Percentiles rank a stretch among this genome's conserved stretches.
These are phyloP conservation scores for Elaeis guineensis DNA, from an alignment of 176 grass and related monocot genomes.

Conservation along the genomic window DNA sequence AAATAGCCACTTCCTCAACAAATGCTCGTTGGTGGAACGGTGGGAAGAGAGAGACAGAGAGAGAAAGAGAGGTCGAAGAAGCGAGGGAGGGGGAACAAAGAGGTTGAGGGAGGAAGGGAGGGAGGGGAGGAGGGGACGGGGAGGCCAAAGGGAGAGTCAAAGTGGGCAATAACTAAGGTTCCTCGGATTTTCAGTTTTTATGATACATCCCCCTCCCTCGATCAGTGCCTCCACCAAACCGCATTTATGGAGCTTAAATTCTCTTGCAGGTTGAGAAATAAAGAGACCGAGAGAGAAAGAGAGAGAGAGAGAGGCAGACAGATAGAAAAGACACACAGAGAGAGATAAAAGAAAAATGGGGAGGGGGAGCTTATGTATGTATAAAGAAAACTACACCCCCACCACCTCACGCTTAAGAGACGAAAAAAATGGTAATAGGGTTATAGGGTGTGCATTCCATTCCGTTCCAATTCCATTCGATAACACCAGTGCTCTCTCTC, in stretches of 20 bases:
- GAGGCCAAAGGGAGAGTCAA: too few relatives aligned
- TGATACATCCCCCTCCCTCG: not conserved
- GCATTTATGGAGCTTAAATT: constrained; percentile 8
- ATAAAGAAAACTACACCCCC: not conserved
- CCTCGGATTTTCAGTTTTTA: constrained; percentile 4
- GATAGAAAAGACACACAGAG: not conserved
- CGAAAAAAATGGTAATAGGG: not conserved
- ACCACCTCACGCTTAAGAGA: not conserved
- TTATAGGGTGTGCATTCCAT: too few relatives aligned
- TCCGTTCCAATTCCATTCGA: too few relatives aligned
- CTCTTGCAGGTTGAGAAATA: not conserved
- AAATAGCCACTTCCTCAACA: too few relatives aligned
- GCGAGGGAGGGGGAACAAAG: not conserved
- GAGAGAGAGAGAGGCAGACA: not conserved
- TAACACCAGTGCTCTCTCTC: too few relatives aligned
- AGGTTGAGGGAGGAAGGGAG: not conserved
- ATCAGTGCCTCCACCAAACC: not conserved
- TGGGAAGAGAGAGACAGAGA: too few relatives aligned
- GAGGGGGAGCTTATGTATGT: too few relatives aligned
- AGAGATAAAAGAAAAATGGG: too few relatives aligned
- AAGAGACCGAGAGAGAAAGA: not conserved
- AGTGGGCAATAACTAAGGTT: not conserved
- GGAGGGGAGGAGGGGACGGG: not conserved
- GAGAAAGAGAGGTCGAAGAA: not conserved
- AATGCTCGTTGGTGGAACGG: too few relatives aligned